A percentile compares a stretch with the other conserved stretches of the same genome.
phyloP scores from a whole-genome alignment of 2,329 filamentous ascomycete genomes.

The Beauveria bassiana region DNA sequence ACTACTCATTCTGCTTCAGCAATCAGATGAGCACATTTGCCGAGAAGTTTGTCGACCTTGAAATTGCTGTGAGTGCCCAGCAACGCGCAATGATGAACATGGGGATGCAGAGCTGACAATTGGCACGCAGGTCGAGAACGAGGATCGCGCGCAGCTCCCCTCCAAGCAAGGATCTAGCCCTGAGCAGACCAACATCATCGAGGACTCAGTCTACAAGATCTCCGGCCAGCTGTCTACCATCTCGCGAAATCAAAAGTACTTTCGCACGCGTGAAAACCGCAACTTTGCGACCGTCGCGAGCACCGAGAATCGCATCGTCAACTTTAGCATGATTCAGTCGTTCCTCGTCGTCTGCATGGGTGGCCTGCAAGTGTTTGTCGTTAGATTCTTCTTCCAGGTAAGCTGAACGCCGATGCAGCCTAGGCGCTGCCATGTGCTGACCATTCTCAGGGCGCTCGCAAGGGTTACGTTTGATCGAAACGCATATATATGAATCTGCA shows the following conservation, averaged over 20 bases:
- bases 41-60: slow-evolving; percentile 96
- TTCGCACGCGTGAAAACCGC: slow-evolving; percentile 95
- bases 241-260: slow-evolving; percentile 97
- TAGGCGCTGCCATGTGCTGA: slow-evolving; percentile 4
- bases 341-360: slow-evolving; percentile 92
- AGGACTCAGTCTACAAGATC: slow-evolving; percentile 93
- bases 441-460: slow-evolving; percentile 49
- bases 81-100: neutral
- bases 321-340: slow-evolving; percentile 92
- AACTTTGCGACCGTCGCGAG: slow-evolving; percentile 98
- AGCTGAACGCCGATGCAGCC: slow-evolving; percentile 8
- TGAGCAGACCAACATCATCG: slow-evolving; percentile 81
- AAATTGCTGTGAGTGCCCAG: slow-evolving; percentile 67
- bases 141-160: slow-evolving; percentile 71
- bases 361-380: slow-evolving; percentile 90
- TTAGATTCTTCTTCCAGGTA: slow-evolving; percentile 97
- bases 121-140: slow-evolving; percentile 71
- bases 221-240: slow-evolving; percentile 90
- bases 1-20: slow-evolving; percentile 97
- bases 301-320: slow-evolving; percentile 92
- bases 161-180: slow-evolving; percentile 81
- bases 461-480: slow-evolving; percentile 55
- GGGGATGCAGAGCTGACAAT: slow-evolving; percentile 12
- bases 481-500: slow-evolving; percentile 15
- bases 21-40: slow-evolving; percentile 98